These are phyloP conservation scores for Pezicula carpinea DNA, from an alignment of 2,329 filamentous ascomycete genomes.

Conservation along the genomic window DNA sequence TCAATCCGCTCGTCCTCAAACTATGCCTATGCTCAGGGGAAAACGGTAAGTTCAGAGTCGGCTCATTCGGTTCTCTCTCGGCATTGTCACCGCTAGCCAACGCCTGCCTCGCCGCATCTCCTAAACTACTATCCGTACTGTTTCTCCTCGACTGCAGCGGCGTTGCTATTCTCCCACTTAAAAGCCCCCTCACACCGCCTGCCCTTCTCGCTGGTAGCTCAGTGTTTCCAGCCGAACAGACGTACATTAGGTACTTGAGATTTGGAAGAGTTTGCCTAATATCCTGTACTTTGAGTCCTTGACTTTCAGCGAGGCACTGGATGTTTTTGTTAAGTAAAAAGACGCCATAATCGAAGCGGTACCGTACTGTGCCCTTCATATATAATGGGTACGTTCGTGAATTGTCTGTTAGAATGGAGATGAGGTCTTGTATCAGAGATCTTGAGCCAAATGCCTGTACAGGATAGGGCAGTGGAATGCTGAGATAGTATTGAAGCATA, in stretches of 20 bases:
- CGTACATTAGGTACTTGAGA: conserved; percentile 85
- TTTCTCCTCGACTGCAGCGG: conserved; percentile 19
- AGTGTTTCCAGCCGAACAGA: conserved; percentile 73
- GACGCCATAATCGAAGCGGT: conserved; percentile 92
- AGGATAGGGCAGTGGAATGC: conserved; percentile 74
- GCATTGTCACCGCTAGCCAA: conserved; percentile 18
- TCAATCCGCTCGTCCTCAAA: conserved; percentile 28
- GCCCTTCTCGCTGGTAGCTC: conserved; percentile 57
- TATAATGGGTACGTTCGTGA: conserved; percentile 77
- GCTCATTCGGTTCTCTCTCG: conserved; percentile 1
- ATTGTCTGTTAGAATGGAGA: conserved; percentile 46
- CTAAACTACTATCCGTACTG: conserved; percentile 24
- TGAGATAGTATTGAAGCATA: conserved; percentile 77
- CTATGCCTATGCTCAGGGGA: conserved; percentile 16
- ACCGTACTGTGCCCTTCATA: conserved; percentile 65
- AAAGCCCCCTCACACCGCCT: conserved; percentile 56
- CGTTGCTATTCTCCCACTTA: conserved; percentile 35
- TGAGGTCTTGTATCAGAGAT: conserved; percentile 71
- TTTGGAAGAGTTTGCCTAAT: conserved; percentile 91
- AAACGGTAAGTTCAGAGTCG: conserved; percentile 12
- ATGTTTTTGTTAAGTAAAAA: conserved; percentile 97
- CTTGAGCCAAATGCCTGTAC: conserved; percentile 68
- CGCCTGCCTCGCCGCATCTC: conserved; percentile 20
- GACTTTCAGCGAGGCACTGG: conserved; percentile 59
- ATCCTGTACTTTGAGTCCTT: conserved; percentile 77